A percentile compares a stretch with the other conserved stretches of the same genome.
These are phyloP conservation scores for Corymbia calophylla DNA, from an alignment of 441 rosid genomes.

Conservation along the genomic window DNA sequence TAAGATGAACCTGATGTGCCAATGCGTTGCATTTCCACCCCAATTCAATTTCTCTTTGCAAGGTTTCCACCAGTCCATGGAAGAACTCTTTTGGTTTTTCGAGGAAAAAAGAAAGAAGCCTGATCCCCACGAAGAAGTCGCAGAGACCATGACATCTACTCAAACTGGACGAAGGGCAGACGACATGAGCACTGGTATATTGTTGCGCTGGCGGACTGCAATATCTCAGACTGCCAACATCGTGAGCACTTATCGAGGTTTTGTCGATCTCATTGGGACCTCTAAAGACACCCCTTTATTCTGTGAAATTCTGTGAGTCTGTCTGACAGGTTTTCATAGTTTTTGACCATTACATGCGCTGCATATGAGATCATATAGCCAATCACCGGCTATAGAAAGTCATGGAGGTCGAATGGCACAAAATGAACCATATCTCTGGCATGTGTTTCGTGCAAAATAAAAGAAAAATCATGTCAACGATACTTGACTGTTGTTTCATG, in stretches of 20 bases:
- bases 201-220: neutral
- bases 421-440: neutral
- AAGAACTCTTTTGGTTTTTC: neutral
- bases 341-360: neutral
- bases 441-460: neutral
- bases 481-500: neutral
- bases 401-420: neutral
- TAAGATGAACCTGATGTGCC: neutral
- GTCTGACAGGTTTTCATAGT: neutral
- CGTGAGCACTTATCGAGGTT: neutral
- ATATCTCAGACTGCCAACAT: neutral
- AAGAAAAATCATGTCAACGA: neutral
- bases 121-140: neutral
- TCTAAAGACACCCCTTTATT: conserved; percentile 90
- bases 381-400: neutral
- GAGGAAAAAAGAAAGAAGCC: neutral
- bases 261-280: conserved; percentile 33
- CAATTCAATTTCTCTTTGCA: neutral
- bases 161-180: neutral
- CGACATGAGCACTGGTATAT: neutral
- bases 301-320: conserved; percentile 75
- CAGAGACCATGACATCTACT: neutral
- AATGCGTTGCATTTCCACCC: neutral
- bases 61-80: neutral
- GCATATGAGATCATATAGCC: neutral